Percentiles rank a stretch among this genome's conserved stretches.
phyloP scores from a whole-genome alignment of 1,139 yeast genomes.

The Suhomyces bribrorum region DNA sequence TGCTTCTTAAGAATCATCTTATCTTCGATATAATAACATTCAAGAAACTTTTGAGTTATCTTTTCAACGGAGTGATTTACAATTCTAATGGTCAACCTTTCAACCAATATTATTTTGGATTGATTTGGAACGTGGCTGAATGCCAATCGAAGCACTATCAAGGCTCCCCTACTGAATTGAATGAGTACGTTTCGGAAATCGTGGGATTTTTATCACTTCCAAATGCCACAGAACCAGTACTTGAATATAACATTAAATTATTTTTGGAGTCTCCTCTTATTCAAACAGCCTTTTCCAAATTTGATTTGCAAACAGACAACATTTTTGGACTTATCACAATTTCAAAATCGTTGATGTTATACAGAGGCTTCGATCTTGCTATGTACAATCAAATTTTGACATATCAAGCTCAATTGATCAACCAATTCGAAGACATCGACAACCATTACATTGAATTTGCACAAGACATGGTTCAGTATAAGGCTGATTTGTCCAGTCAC shows the following conservation, averaged over 20 bases:
- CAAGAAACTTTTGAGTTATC: slow-evolving; percentile 35
- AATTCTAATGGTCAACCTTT: slow-evolving; percentile 23
- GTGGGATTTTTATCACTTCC: slow-evolving; percentile 23
- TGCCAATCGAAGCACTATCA: slow-evolving; percentile 33
- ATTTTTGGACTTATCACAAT: slow-evolving; percentile 36
- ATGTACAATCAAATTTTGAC: slow-evolving; percentile 26
- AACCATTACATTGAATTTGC: slow-evolving; percentile 46
- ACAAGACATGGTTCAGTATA: slow-evolving; percentile 34
- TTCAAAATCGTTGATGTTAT: slow-evolving; percentile 26
- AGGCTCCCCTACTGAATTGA: slow-evolving; percentile 22
- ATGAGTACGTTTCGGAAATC: slow-evolving; percentile 37
- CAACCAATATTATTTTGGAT: slow-evolving; percentile 34
- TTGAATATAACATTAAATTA: slow-evolving; percentile 19
- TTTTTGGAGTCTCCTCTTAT: slow-evolving; percentile 36
- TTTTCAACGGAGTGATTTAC: slow-evolving; percentile 31
- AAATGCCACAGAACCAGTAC: slow-evolving; percentile 10
- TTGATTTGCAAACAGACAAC: slow-evolving; percentile 36
- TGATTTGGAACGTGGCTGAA: slow-evolving; percentile 39
- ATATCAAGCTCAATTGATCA: slow-evolving; percentile 43
- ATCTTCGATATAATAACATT: slow-evolving; percentile 32
- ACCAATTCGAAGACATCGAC: slow-evolving; percentile 55
- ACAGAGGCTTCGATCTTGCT: slow-evolving; percentile 14
- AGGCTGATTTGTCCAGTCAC: slow-evolving; percentile 20
- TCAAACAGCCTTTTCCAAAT: slow-evolving; percentile 26
- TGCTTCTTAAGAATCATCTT: slow-evolving; percentile 36